Conservation (phyloP, 2,329 filamentous ascomycete species). For the Xylariaceae sp. region DNA sequence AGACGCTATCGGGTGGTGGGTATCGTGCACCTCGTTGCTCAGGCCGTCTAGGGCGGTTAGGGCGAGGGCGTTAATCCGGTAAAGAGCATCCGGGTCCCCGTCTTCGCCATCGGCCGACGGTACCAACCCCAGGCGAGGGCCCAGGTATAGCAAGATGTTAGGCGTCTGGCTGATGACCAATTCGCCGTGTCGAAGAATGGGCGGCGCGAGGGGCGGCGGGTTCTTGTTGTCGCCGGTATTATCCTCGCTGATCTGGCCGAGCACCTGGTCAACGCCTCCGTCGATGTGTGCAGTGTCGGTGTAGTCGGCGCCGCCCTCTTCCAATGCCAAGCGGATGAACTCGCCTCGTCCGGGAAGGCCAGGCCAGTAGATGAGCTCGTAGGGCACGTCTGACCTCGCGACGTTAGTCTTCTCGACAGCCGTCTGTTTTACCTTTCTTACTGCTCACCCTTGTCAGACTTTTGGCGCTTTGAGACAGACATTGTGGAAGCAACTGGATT, state of each 20-base stretch:
- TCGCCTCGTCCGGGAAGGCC: conserved; percentile 68
- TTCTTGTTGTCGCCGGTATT: conserved; percentile 50
- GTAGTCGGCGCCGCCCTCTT: conserved; percentile 61
- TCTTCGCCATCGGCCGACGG: conserved; percentile 28
- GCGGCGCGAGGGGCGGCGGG: conserved; percentile 61
- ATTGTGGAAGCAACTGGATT: conserved; percentile 11
- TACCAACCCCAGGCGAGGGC: conserved; percentile 52
- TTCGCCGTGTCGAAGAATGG: conserved; percentile 57
- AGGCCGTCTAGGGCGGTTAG: conserved; percentile 67
- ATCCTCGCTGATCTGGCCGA: conserved; percentile 39
- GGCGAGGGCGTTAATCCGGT: conserved; percentile 56
- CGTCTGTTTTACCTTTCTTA: neutral
- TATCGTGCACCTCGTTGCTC: conserved; percentile 67
- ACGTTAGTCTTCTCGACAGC: neutral
- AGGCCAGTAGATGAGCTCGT: conserved; percentile 68
- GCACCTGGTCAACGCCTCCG: conserved; percentile 47
- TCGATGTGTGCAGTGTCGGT: conserved; percentile 49
- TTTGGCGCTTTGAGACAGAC: conserved; percentile 33
- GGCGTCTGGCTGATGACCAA: conserved; percentile 64
- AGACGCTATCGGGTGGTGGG: conserved; percentile 63
- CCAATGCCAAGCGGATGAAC: conserved; percentile 65
- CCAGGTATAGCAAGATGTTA: conserved; percentile 69
- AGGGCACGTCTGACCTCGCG: conserved; percentile 37
- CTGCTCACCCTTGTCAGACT: conserved; percentile 32
- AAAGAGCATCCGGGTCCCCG: conserved; percentile 41